phyloP scores from a whole-genome alignment of 768 basidiomycete genomes.

The Suillus occidentalis region DNA sequence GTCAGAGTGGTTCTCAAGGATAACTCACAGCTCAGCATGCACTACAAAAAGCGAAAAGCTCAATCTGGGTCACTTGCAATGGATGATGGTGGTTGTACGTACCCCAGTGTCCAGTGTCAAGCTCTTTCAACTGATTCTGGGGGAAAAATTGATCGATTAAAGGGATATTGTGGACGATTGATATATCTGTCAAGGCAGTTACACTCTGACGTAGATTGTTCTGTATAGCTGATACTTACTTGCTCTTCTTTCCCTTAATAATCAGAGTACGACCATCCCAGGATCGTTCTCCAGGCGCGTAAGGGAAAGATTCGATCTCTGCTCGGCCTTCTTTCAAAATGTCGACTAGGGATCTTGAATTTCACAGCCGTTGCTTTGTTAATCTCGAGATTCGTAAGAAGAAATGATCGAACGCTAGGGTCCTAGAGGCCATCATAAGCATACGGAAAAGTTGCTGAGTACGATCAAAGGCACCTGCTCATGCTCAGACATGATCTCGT shows the following conservation, averaged over 20 bases:
- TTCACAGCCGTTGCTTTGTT: constrained; percentile 38
- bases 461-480: constrained; percentile 53
- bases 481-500: constrained; percentile 56
- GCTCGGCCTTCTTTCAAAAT: constrained; percentile 61
- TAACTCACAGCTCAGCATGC: constrained; percentile 69
- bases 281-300: constrained; percentile 48
- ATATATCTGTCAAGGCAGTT: constrained; percentile 55
- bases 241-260: constrained; percentile 78
- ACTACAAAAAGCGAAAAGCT: constrained; percentile 42
- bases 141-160: constrained; percentile 74
- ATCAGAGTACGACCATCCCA: constrained; percentile 68
- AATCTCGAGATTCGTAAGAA: constrained; percentile 75
- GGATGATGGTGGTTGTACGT: constrained; percentile 23
- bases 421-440: constrained; percentile 50
- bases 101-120: constrained; percentile 92
- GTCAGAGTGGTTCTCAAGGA: not conserved
- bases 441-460: not conserved
- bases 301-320: constrained; percentile 80
- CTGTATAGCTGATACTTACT: constrained; percentile 39
- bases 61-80: not conserved
- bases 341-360: constrained; percentile 74
- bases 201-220: not conserved
- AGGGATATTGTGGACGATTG: constrained; percentile 66
- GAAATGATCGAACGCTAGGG: constrained; percentile 71
- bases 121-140: constrained; percentile 52